Conservation (phyloP, 2,329 filamentous ascomycete genomes). For the Scedosporium minutisporum region DNA sequence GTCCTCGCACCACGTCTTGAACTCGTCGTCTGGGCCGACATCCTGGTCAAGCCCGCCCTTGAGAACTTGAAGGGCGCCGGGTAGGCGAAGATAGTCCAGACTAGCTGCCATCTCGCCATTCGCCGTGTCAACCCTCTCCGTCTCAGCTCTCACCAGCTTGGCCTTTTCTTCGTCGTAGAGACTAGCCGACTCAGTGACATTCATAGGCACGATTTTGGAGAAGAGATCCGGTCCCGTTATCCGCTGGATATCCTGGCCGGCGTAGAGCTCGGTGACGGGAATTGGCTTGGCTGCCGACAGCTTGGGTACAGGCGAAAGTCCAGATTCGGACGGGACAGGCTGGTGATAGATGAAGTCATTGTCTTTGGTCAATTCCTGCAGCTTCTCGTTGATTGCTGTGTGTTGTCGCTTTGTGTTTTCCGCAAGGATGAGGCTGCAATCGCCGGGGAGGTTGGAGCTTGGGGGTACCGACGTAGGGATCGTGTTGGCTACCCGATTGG, state of each 20-base stretch:
- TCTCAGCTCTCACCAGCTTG: slow-evolving; percentile 86
- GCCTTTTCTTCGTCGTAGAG: slow-evolving; percentile 98
- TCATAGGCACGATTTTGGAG: slow-evolving; percentile 89
- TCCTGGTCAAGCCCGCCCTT: slow-evolving; percentile 92
- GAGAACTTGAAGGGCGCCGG: slow-evolving; percentile 78
- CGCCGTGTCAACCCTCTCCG: slow-evolving; percentile 83
- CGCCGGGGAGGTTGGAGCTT: slow-evolving; percentile 73
- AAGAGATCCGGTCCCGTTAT: slow-evolving; percentile 97
- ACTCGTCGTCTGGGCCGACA: slow-evolving; percentile 79
- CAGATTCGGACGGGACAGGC: slow-evolving; percentile 75
- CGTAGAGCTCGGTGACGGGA: slow-evolving; percentile 90
- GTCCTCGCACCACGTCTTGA: slow-evolving; percentile 87
- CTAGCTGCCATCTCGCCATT: slow-evolving; percentile 95
- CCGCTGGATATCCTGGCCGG: slow-evolving; percentile 90
- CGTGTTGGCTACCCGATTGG: slow-evolving; percentile 62
- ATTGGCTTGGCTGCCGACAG: slow-evolving; percentile 94
- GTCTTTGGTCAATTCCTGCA: slow-evolving; percentile 71
- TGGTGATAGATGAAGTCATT: slow-evolving; percentile 99
- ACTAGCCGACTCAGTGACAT: slow-evolving; percentile 92
- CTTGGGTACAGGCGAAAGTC: slow-evolving; percentile 73
- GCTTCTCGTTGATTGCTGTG: slow-evolving; percentile 69
- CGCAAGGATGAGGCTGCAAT: slow-evolving; percentile 63
- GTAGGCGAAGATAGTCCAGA: slow-evolving; percentile 84
- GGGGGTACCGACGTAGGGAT: slow-evolving; percentile 74
- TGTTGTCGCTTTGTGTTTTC: slow-evolving; percentile 79